Evolutionary conservation across 148 eudicot species (phyloP).

Genomic region (Fagopyrum homotropicum): DNA sequence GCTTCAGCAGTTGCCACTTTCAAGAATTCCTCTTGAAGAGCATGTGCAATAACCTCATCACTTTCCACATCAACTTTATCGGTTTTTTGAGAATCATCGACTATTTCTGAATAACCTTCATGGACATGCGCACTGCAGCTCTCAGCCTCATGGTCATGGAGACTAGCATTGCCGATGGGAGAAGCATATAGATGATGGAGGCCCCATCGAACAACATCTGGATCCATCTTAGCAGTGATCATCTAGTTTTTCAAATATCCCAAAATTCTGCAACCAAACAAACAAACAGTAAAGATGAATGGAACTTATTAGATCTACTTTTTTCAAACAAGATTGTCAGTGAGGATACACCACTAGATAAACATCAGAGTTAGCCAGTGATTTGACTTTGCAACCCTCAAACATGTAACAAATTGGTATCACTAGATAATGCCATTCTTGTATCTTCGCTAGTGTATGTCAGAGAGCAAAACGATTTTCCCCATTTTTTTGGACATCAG

Average conservation of each 20-base stretch:
- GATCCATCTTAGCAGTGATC: slow-evolving; percentile 59
- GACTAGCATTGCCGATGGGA: slow-evolving; percentile 30
- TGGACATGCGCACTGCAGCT: slow-evolving; percentile 31
- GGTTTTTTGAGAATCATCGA: too few relatives aligned
- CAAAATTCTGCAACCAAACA: neutral
- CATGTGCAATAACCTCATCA: slow-evolving; percentile 25
- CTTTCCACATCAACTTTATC: slow-evolving; percentile 20
- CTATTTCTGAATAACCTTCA: slow-evolving; percentile 26
- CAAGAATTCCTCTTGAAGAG: slow-evolving; percentile 42
- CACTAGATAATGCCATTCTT: too few relatives aligned
- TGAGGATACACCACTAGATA: too few relatives aligned
- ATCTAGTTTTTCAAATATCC: slow-evolving; percentile 16
- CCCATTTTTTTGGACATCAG: too few relatives aligned
- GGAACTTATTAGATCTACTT: too few relatives aligned
- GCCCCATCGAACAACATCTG: slow-evolving; percentile 67
- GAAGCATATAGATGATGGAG: slow-evolving; percentile 51
- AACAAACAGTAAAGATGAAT: too few relatives aligned
- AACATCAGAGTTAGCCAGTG: too few relatives aligned
- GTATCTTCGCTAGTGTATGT: too few relatives aligned
- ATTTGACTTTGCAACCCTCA: too few relatives aligned
- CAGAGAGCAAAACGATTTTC: too few relatives aligned
- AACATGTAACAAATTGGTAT: too few relatives aligned
- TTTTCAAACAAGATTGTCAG: too few relatives aligned
- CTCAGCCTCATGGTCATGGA: slow-evolving; percentile 28
- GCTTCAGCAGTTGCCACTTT: slow-evolving; percentile 38